Conservation (phyloP, 2,329 filamentous ascomycete genomes). For the Penicillium nordicum region DNA sequence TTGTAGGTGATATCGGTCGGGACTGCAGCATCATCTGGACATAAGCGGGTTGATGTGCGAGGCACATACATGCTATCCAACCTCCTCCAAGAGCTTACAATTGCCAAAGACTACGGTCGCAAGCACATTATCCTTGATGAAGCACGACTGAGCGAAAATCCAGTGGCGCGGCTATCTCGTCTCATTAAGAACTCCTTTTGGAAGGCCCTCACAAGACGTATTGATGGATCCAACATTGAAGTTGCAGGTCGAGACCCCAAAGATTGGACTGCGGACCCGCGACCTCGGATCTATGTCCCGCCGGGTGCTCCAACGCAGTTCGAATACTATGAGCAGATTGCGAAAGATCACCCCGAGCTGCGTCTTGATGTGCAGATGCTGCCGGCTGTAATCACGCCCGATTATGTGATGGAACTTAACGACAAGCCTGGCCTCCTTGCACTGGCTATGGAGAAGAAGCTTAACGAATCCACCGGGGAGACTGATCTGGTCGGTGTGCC, state of each 20-base stretch:
- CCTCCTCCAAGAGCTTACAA: constrained; percentile 85
- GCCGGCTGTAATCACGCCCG: constrained; percentile 67
- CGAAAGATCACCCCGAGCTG: constrained; percentile 74
- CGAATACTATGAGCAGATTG: constrained; percentile 82
- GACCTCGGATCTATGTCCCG: constrained; percentile 89
- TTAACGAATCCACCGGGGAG: constrained; percentile 64
- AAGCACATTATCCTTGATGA: constrained; percentile 90
- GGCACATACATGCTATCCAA: constrained; percentile 98
- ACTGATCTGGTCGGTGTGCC: constrained; percentile 74
- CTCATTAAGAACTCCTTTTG: constrained; percentile 90
- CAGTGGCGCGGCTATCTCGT: constrained; percentile 79
- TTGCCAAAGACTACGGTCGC: constrained; percentile 86
- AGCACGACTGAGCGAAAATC: constrained; percentile 88
- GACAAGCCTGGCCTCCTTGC: constrained; percentile 83
- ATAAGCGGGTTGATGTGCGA: constrained; percentile 84
- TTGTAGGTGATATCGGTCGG: constrained; percentile 73
- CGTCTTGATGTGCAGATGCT: constrained; percentile 82
- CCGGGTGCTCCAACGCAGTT: constrained; percentile 79
- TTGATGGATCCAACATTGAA: constrained; percentile 77
- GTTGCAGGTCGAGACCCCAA: constrained; percentile 86
- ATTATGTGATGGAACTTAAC: constrained; percentile 79
- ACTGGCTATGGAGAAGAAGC: constrained; percentile 77
- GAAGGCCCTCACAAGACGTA: constrained; percentile 82
- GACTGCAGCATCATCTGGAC: constrained; percentile 79
- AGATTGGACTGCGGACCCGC: constrained; percentile 87